Evolutionary conservation across 768 basidiomycete species (phyloP), one percentile per base, ranked within the genome.

Genomic region (Myochromella boudieri): DNA sequence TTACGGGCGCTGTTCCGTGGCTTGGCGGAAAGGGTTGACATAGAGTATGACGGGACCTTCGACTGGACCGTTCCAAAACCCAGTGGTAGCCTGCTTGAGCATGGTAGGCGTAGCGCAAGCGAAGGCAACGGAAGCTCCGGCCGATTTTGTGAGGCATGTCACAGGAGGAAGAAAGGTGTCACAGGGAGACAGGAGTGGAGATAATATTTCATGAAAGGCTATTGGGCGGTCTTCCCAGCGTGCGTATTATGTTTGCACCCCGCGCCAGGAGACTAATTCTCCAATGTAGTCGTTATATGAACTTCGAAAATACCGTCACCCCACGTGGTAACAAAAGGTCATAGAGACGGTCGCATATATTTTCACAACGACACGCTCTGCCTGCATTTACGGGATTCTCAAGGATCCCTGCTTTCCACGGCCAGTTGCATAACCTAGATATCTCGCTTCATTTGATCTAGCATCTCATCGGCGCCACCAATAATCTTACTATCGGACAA

Each of bases 1-100:
- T 70, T 93, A 18, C 76, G 91, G 33, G 78, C 77, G 36, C 76
- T 91, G 36, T 90, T 93, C 64, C 74, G 77, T 12, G 78, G 75
- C 3, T 60, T 85, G 9, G 83, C 77, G 1, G 71, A 69, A 48
- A 71, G 77, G 7, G 64, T 76, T n/a, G 79, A 76, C 1, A 67
- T 82, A 6, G 71, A 72, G 44, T 82, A 80, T 55, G 80, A 82
- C 56, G 75, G 69, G 10, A 67, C 69, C 1, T 76, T 60, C 55
- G 72, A 76, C 46, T 77, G 75, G 75, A 68, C 60, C 14, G 59
- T 69, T 21, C 54, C 58, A 6, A 53, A 44, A 48, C 48, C 54
- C 2, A 55, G 38, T 33, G 45, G 38, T 34, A 49, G 50, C 10
- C 51, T 54, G 21, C 51, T 15, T 26, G 51, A 46, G 22, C 58